Percentiles rank a stretch among this genome's conserved stretches.
Evolutionary conservation across 805 yeast species (phyloP).

Genomic region (Zygoascus bituminiphila): DNA sequence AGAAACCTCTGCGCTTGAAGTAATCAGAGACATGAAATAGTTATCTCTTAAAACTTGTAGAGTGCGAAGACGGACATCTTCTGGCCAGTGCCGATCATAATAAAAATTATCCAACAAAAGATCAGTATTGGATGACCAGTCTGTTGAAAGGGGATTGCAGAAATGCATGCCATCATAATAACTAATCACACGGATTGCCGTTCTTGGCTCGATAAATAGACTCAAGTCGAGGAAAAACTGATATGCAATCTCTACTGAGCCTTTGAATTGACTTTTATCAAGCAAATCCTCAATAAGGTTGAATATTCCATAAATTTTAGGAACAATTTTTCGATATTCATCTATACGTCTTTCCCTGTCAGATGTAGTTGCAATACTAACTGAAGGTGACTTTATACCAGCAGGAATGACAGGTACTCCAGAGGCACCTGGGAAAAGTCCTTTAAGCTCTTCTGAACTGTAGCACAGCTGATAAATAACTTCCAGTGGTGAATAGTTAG

Average conservation of each 20-base stretch:
- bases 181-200: slow-evolving; percentile 38
- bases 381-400: neutral
- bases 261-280: slow-evolving; percentile 31
- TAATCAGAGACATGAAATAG: slow-evolving; percentile 31
- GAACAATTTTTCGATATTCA: slow-evolving; percentile 12
- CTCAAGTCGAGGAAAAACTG: slow-evolving; percentile 35
- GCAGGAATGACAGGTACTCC: neutral
- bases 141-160: slow-evolving; percentile 45
- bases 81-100: slow-evolving; percentile 21
- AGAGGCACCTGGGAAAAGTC: neutral
- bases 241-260: slow-evolving; percentile 38
- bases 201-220: slow-evolving; percentile 31
- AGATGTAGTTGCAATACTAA: neutral
- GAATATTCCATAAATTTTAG: slow-evolving; percentile 28
- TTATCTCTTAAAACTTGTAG: slow-evolving; percentile 31
- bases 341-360: slow-evolving; percentile 17
- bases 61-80: slow-evolving; percentile 18
- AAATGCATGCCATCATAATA: slow-evolving; percentile 41
- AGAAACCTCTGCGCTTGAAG: slow-evolving; percentile 27
- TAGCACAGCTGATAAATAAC: slow-evolving; percentile 17
- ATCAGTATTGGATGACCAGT: slow-evolving; percentile 44
- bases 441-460: neutral
- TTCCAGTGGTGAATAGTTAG: slow-evolving; percentile 33
- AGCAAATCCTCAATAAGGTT: slow-evolving; percentile 30
- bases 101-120: slow-evolving; percentile 40